Percentiles rank a stretch among this genome's conserved stretches.
Conservation (phyloP, 768 basidiomycete species). For the Suillus decipiens region DNA sequence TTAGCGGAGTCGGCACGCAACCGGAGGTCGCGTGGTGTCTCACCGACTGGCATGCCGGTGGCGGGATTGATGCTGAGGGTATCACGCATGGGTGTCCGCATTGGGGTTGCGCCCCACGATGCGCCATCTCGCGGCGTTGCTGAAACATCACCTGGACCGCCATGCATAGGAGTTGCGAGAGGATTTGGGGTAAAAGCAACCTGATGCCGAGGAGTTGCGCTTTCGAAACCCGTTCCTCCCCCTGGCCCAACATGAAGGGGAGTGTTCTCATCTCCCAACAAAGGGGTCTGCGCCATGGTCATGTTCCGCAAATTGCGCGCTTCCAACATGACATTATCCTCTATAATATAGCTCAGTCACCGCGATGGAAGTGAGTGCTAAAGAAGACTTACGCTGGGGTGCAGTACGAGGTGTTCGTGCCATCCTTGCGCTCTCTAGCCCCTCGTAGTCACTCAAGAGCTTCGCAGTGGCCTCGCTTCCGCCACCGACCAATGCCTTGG, state of each 20-base stretch:
- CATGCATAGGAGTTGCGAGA: constrained; percentile 79
- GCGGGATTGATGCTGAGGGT: constrained; percentile 84
- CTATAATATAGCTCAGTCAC: constrained; percentile 42
- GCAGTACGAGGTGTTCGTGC: constrained; percentile 94
- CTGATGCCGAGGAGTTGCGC: constrained; percentile 91
- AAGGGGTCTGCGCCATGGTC: constrained; percentile 88
- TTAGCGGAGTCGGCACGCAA: constrained; percentile 64
- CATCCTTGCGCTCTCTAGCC: constrained; percentile 84
- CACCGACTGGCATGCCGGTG: constrained; percentile 55
- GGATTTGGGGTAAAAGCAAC: constrained; percentile 96
- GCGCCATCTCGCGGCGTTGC: constrained; percentile 54
- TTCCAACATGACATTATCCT: constrained; percentile 93
- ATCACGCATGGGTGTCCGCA: constrained; percentile 95
- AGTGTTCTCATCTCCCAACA: constrained; percentile 97
- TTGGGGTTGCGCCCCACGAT: constrained; percentile 65
- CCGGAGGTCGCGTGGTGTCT: constrained; percentile 79
- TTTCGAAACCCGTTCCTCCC: constrained; percentile 91
- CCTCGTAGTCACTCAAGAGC: constrained; percentile 91
- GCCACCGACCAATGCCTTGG: constrained; percentile 80
- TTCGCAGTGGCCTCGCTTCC: constrained; percentile 85
- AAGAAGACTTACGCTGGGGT: constrained; percentile 73
- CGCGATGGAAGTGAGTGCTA: constrained; percentile 7
- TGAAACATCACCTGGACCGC: constrained; percentile 43
- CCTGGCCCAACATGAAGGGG: constrained; percentile 74
- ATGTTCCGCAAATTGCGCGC: constrained; percentile 95